These are phyloP conservation scores for Yamadazyma siamensis DNA, from an alignment of 1,139 yeast species.

Conservation along the genomic window DNA sequence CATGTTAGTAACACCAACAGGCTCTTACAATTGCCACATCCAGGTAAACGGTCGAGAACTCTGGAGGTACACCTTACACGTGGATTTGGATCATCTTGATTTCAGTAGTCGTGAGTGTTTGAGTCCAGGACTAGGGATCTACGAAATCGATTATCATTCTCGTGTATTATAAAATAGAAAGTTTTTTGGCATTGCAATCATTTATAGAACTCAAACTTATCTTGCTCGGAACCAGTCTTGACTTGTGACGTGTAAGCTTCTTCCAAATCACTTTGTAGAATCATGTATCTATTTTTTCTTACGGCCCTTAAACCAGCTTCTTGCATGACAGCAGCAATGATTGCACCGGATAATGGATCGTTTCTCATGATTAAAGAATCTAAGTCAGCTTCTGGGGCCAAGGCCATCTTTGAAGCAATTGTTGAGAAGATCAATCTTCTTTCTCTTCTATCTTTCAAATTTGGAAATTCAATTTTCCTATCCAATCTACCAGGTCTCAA, in stretches of 20 bases:
- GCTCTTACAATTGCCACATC: constrained; percentile 33
- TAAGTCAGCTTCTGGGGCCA: constrained; percentile 96
- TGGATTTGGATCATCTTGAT: constrained; percentile 72
- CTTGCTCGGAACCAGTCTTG: constrained; percentile 91
- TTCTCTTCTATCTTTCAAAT: constrained; percentile 93
- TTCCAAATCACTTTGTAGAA: constrained; percentile 90
- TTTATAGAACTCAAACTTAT: constrained; percentile 96
- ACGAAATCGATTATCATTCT: constrained; percentile 24
- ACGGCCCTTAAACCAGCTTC: constrained; percentile 99
- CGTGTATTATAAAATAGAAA: not conserved
- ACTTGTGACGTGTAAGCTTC: constrained; percentile 98
- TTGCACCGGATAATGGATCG: constrained; percentile 96
- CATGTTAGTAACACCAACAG: constrained; percentile 46
- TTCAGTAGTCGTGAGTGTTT: constrained; percentile 40
- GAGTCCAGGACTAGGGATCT: constrained; percentile 58
- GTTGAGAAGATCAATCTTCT: constrained; percentile 95
- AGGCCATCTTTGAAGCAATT: constrained; percentile 94
- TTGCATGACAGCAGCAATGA: constrained; percentile 99
- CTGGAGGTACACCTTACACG: constrained; percentile 49
- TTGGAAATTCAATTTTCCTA: constrained; percentile 96
- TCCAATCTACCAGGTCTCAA: constrained; percentile 98
- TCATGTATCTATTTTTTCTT: constrained; percentile 95
- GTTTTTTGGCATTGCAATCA: constrained; percentile 24
- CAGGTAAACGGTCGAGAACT: constrained; percentile 18
- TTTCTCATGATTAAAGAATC: constrained; percentile 93